Evolutionary conservation across 768 basidiomycete species (phyloP), one percentile per base, ranked within the genome.

Genomic region (Sarcodon sp.): DNA sequence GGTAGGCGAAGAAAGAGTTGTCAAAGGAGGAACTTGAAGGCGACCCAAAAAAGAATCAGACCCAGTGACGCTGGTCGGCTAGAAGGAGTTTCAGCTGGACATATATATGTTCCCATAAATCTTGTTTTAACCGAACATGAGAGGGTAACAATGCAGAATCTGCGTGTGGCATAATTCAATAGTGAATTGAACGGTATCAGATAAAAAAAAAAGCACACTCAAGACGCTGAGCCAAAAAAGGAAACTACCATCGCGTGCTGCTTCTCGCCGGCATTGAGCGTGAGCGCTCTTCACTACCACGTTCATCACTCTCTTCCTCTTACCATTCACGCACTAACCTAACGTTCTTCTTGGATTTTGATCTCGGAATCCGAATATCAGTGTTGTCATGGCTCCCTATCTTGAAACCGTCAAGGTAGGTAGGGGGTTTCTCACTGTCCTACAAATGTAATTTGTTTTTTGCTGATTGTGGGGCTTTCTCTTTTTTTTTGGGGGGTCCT

Each of bases 31-130:
- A 41, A 16, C 15, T 37, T 37, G 36, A 8, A 41, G 2, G 39
- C 21, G 21, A 27, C 21, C 21, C 21, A 27, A 13, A 7, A 13
- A 41, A 34, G 34, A 46, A 46, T 54, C 70, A 53, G 63, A 90
- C 91, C 91, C 89, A 93, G 58, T 82, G 73, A 48, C 77, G 67
- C 55, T 90, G 77, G 8, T 72, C 82, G 7, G 72, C 77, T 2
- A 92, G 63, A 33, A 96, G 63, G 16, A 65, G 58, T 8, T 67
- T 63, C 11, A 94, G 67, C 56, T 90, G 84, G 4, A 60, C 58
- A 51, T 75, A 64, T 27, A 93, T 76, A 64, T 91, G 83, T 2
- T 65, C 63, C 86, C 92, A 94, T 64, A 94, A 91, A 34, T 82
- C 75, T 7, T 69, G 34, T 61, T 92, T 96, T 21, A 79, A 77